Conservation (phyloP, 371 early-diverging fungal species). For the Phascolomyces articulosus region DNA sequence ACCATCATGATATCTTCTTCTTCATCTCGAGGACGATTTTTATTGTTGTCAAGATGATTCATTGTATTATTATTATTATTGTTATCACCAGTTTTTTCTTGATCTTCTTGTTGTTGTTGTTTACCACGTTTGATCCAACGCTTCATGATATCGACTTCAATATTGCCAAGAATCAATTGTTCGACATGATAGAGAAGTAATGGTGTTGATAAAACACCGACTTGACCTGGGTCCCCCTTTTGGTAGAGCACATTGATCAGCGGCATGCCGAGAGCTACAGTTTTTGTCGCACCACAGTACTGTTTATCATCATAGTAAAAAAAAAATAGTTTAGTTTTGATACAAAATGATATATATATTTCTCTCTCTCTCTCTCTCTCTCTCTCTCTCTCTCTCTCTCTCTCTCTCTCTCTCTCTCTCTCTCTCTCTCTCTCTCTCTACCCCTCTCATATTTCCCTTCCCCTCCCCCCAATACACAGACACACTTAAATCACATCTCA, state of each 20-base stretch:
- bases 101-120: background rate
- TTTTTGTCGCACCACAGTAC: slow-evolving; percentile 77
- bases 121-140: slow-evolving; percentile 52
- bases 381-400: too few relatives aligned
- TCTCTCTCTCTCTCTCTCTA: too few relatives aligned
- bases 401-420: too few relatives aligned
- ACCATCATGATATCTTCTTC: slow-evolving; percentile 10
- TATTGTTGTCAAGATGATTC: too few relatives aligned
- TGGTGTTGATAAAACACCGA: slow-evolving; percentile 70
- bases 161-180: slow-evolving; percentile 68
- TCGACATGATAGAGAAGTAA: slow-evolving; percentile 75
- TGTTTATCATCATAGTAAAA: slow-evolving; percentile 12
- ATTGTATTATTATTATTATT: too few relatives aligned
- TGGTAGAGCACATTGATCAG: slow-evolving; percentile 74
- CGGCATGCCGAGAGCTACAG: slow-evolving; percentile 80
- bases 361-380: background rate
- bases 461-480: too few relatives aligned
- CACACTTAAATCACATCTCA: too few relatives aligned
- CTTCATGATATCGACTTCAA: slow-evolving; percentile 55
- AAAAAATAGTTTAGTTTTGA: background rate
- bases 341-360: background rate
- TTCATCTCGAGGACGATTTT: background rate
- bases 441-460: too few relatives aligned
- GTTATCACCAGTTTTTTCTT: background rate
- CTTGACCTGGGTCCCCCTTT: slow-evolving; percentile 47